phyloP scores from a whole-genome alignment of 805 yeast species.

The Saturnispora kantuleensis region DNA sequence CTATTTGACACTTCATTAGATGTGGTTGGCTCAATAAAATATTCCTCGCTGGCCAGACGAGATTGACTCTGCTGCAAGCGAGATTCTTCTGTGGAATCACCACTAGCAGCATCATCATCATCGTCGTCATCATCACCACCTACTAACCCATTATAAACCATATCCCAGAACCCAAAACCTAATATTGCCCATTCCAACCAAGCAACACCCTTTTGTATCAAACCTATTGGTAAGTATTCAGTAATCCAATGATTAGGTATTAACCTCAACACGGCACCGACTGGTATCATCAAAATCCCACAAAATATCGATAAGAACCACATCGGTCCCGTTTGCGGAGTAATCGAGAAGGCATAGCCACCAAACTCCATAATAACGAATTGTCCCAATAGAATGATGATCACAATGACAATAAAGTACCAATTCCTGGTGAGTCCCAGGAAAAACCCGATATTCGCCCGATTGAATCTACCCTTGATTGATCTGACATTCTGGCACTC shows the following conservation, averaged over 20 bases:
- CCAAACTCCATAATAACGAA: conserved; percentile 91
- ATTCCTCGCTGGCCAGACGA: conserved; percentile 6
- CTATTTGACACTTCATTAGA: neutral
- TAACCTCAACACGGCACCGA: conserved; percentile 65
- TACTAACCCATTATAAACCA: neutral
- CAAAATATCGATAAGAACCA: conserved; percentile 85
- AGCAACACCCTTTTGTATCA: conserved; percentile 23
- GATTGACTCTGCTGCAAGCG: neutral
- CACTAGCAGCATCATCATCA: neutral
- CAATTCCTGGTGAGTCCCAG: conserved; percentile 73
- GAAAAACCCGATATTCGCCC: conserved; percentile 69
- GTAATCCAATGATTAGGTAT: conserved; percentile 75
- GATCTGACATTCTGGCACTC: conserved; percentile 53
- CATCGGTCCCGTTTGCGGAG: conserved; percentile 69
- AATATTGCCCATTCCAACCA: conserved; percentile 12
- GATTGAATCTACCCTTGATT: conserved; percentile 48
- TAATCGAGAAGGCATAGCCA: conserved; percentile 86
- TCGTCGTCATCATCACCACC: conserved; percentile 1
- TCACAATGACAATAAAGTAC: conserved; percentile 66
- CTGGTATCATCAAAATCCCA: conserved; percentile 74
- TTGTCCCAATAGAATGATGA: conserved; percentile 75
- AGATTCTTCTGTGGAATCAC: neutral
- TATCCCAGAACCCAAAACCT: conserved; percentile 12
- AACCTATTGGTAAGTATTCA: conserved; percentile 46
- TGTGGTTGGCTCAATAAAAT: conserved; percentile 4